Percentiles rank a stretch among this genome's conserved stretches.
Conservation (phyloP, 371 early-diverging fungal species). For the Lichtheimia hyalospora region DNA sequence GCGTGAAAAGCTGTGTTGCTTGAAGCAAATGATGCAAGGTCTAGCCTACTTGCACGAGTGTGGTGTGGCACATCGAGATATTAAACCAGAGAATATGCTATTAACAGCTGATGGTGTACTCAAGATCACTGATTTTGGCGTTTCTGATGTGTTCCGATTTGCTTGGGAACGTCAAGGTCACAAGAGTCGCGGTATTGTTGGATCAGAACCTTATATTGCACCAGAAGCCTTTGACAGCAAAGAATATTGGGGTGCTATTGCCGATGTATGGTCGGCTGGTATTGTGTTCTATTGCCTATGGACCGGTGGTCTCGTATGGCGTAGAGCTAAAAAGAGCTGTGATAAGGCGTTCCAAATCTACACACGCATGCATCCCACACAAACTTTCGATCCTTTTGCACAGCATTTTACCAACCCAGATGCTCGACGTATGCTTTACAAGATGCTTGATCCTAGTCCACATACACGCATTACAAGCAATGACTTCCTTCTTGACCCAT, state of each 20-base stretch:
- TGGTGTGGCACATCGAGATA: conserved; percentile 94
- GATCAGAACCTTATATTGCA: conserved; percentile 91
- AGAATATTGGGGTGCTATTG: conserved; percentile 76
- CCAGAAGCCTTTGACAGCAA: conserved; percentile 77
- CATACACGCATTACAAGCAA: conserved; percentile 55
- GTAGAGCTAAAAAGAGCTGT: conserved; percentile 65
- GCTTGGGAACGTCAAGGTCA: conserved; percentile 75
- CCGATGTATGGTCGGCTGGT: conserved; percentile 86
- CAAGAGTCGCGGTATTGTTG: conserved; percentile 80
- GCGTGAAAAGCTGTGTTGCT: conserved; percentile 82
- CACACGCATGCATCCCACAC: conserved; percentile 44
- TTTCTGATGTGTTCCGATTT: conserved; percentile 89
- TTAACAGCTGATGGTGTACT: conserved; percentile 76
- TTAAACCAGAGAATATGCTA: conserved; percentile 92
- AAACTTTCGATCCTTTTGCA: conserved; percentile 60
- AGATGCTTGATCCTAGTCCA: conserved; percentile 49
- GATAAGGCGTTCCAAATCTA: conserved; percentile 58
- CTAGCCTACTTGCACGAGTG: conserved; percentile 88
- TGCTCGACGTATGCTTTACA: conserved; percentile 53
- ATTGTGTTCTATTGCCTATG: conserved; percentile 79
- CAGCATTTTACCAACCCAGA: conserved; percentile 20
- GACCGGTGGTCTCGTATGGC: conserved; percentile 63
- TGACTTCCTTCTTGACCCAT: conserved; percentile 62
- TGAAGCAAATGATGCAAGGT: conserved; percentile 91
- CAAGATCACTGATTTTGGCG: conserved; percentile 98